phyloP scores from a whole-genome alignment of 768 basidiomycete species.

The Suillus occidentalis region DNA sequence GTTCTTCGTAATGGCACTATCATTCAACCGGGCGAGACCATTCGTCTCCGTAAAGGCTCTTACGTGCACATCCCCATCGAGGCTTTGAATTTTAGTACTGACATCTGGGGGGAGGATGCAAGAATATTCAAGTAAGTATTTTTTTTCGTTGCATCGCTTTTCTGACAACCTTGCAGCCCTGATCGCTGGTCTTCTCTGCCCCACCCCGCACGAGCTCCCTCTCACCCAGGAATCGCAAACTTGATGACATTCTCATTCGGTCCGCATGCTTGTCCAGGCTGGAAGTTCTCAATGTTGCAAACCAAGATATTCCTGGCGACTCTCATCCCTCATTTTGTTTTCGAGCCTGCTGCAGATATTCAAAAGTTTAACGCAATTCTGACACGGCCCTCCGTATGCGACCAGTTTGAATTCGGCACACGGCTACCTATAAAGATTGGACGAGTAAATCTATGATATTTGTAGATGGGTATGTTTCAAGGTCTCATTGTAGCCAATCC shows the following conservation, averaged over 20 bases:
- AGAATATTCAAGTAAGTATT: conserved; percentile 50
- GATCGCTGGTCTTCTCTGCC: conserved; percentile 52
- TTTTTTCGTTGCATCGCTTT: not conserved
- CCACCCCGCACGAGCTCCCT: conserved; percentile 31
- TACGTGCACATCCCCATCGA: conserved; percentile 60
- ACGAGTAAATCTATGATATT: conserved; percentile 12
- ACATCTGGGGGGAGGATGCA: conserved; percentile 58
- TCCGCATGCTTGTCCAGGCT: conserved; percentile 49
- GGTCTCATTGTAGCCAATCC: not conserved
- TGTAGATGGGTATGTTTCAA: not conserved
- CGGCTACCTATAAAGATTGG: conserved; percentile 41
- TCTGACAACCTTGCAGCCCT: conserved; percentile 36
- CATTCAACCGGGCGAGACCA: conserved; percentile 35
- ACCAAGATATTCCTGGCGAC: conserved; percentile 51
- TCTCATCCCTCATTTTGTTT: conserved; percentile 46
- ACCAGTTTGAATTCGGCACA: conserved; percentile 40
- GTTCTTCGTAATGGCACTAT: conserved; percentile 40
- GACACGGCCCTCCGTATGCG: conserved; percentile 48
- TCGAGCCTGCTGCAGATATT: conserved; percentile 44
- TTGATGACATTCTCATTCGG: conserved; percentile 57
- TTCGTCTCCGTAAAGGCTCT: conserved; percentile 52
- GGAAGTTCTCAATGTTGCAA: conserved; percentile 47
- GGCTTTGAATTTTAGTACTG: conserved; percentile 49
- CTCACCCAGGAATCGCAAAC: conserved; percentile 48
- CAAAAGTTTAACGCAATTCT: conserved; percentile 49